Base-by-base conservation (phyloP, 23 red algal genomes). In the Gracilaria domingensis region DNA sequence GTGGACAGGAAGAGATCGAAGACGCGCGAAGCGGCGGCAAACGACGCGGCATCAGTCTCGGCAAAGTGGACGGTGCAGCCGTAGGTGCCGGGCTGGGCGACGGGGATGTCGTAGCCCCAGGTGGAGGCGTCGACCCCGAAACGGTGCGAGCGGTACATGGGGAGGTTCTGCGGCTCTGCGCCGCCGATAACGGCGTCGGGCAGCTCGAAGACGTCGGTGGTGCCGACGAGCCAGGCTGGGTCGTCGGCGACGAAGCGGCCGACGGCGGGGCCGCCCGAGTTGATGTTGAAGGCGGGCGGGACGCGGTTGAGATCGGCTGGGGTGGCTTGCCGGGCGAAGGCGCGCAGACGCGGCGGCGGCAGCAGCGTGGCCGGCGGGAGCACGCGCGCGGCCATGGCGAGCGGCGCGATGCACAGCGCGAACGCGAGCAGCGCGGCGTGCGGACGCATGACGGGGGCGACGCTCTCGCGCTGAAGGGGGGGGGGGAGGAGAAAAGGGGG, bases 1-100 rank as follows among this genome's bases (percentile, higher is more conserved):
- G 69, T 79, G 50, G 84, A 32, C 28, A 88, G 9, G 44, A 34
- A 24, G 44, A 88, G 49, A 59, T 88, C 84, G 56, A 88, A 88
- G 37, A 88, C 84, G 5, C 84, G 59, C 11, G 18, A 37, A 59
- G 67, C 84, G 48, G n/a, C n/a, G 44, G 23, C 69, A 59, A 88
- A 88, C 12, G 84, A 50, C 26, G 65, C 67, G 38, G 56, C 30
- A 77, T 88, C 65, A 25, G 72, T 88, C 53, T 88, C 84, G 0
- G 84, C 84, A 77, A 88, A 88, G 48, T 88, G 84, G 0, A 64
- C 69, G 72, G 84, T 88, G n/a, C 84, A 88, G 57, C 51, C 84
- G 66, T 88, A 88, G 72, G 72, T 54, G 7, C 84, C 84, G 20
- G 84, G 84, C 33, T 59, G n/a, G 12, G 35, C 29, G 8, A 88